phyloP scores from a whole-genome alignment of 176 grass and related monocot genomes.

The Miscanthus lutarioriparius region DNA sequence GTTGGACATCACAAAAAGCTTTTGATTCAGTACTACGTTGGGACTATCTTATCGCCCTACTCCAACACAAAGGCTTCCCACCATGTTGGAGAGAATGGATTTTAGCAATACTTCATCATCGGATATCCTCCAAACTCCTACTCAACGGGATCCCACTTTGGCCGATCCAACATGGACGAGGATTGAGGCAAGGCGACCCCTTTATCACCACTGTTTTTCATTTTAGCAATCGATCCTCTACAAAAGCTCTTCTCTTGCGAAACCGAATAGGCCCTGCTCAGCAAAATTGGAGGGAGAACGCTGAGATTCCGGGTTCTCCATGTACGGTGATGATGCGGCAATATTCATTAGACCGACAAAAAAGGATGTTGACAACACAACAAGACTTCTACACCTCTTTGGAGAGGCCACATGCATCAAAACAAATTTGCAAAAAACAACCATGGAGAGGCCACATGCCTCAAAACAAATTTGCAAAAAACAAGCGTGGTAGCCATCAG shows the following conservation, averaged over 20 bases:
- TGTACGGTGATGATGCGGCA: neutral
- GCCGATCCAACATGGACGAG: neutral
- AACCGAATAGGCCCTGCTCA: neutral
- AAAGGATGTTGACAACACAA: no score
- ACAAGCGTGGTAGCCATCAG: neutral
- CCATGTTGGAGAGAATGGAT: neutral
- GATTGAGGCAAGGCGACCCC: neutral
- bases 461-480: neutral
- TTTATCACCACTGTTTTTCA: neutral
- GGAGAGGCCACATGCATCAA: neutral
- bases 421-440: neutral
- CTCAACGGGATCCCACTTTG: neutral
- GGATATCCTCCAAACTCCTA: neutral
- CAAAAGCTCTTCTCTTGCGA: neutral
- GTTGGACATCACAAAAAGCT: neutral
- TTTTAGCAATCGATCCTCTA: neutral
- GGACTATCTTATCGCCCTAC: neutral
- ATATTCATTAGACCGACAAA: no score
- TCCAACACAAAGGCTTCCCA: neutral
- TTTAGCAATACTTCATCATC: neutral
- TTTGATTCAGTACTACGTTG: rapidly evolving
- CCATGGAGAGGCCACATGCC: no score
- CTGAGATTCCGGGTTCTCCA: neutral
- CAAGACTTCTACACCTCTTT: no score
- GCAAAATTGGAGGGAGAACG: neutral